phyloP scores from a whole-genome alignment of 129 eudicot genomes.

The Centaurea solstitialis region DNA sequence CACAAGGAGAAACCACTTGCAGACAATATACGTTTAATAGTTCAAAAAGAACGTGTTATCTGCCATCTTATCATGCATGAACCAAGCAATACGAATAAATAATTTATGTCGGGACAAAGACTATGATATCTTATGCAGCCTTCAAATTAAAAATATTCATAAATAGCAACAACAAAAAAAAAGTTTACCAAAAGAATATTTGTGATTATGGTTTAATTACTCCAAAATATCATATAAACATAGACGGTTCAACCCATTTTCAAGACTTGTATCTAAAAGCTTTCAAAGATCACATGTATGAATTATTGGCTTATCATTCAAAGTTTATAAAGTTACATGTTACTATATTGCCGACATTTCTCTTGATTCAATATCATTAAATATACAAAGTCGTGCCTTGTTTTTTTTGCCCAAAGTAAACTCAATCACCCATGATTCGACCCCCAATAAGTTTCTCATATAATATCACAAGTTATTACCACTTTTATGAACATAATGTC shows the following conservation, averaged over 20 bases:
- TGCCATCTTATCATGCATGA: not conserved
- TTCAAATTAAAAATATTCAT: not conserved
- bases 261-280: not conserved
- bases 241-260: not conserved
- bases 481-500: not conserved
- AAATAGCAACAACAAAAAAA: too few species aligned
- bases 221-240: not conserved
- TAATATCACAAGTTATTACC: not conserved
- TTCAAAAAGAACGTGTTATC: not conserved
- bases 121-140: not conserved
- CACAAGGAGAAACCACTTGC: not conserved
- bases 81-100: too few species aligned
- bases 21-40: not conserved
- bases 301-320: not conserved
- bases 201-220: not conserved
- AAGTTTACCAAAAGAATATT: not conserved
- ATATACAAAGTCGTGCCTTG: not conserved
- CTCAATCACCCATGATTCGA: not conserved
- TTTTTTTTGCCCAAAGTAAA: not conserved
- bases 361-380: not conserved
- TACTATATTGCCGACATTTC: not conserved
- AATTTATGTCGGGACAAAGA: not conserved
- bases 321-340: not conserved
- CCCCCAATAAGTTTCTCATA: not conserved
- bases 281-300: not conserved